Conservation (phyloP, 2,329 filamentous ascomycete species). For the Microdochium paspali region DNA sequence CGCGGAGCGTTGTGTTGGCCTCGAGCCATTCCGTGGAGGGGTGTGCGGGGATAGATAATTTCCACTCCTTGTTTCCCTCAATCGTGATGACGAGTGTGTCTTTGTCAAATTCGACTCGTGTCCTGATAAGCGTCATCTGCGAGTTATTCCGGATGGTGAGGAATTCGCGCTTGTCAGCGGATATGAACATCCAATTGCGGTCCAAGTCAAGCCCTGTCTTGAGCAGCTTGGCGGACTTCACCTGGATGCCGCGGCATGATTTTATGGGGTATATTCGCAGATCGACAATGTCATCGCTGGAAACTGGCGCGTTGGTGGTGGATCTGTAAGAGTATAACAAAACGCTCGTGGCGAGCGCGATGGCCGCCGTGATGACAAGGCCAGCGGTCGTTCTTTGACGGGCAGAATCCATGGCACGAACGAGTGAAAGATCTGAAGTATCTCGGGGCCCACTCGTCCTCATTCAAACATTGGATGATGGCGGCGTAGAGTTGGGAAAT, state of each 20-base stretch:
- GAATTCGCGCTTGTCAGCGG: constrained; percentile 41
- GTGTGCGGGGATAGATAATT: constrained; percentile 43
- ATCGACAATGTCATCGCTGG: background rate
- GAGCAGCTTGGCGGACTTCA: constrained; percentile 39
- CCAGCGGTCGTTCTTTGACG: too few relatives aligned
- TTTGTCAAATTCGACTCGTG: constrained; percentile 28
- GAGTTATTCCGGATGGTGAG: constrained; percentile 53
- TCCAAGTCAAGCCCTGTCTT: constrained; percentile 52
- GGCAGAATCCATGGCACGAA: too few relatives aligned
- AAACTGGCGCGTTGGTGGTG: too few relatives aligned
- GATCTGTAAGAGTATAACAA: too few relatives aligned
- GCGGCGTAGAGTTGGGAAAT: too few relatives aligned
- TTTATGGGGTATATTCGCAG: constrained; percentile 57
- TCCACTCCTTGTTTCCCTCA: constrained; percentile 16
- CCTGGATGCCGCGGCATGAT: constrained; percentile 52
- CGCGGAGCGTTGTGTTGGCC: constrained; percentile 35
- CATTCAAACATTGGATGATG: too few relatives aligned
- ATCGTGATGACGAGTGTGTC: constrained; percentile 39
- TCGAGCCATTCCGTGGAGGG: constrained; percentile 43
- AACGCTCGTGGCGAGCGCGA: too few relatives aligned
- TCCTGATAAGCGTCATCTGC: constrained; percentile 43
- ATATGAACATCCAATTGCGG: constrained; percentile 58
- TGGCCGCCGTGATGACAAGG: too few relatives aligned
- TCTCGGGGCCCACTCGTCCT: too few relatives aligned
- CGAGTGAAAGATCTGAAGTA: too few relatives aligned